Conservation (phyloP, 192 early-diverging fungal species). For the Endogone sp. region DNA sequence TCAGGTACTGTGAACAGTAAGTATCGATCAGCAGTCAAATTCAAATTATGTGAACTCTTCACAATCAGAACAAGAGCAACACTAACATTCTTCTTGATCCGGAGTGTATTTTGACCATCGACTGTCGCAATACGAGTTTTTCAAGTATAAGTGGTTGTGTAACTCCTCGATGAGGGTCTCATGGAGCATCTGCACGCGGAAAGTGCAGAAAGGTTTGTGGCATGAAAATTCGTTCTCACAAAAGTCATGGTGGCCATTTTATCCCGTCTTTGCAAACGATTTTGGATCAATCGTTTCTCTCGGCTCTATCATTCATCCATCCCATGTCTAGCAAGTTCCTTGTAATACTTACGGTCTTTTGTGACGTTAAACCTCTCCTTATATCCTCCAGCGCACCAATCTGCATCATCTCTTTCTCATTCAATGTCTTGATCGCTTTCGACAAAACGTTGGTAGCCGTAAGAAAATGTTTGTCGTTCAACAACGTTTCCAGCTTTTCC, state of each 20-base stretch:
- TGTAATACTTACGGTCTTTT: conserved; percentile 37
- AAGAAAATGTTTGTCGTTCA: conserved; percentile 66
- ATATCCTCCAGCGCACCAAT: conserved; percentile 71
- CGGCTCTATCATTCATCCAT: too few relatives aligned
- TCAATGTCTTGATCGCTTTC: conserved; percentile 56
- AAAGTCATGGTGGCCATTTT: too few relatives aligned
- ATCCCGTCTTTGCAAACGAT: too few relatives aligned
- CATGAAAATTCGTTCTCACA: background rate
- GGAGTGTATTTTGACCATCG: conserved; percentile 49
- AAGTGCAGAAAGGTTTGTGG: background rate
- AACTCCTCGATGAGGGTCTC: conserved; percentile 71
- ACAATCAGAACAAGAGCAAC: background rate
- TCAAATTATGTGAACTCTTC: too few relatives aligned
- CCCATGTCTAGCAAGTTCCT: background rate
- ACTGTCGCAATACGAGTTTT: conserved; percentile 72
- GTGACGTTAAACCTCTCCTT: conserved; percentile 53
- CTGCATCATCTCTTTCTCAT: conserved; percentile 57
- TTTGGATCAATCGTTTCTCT: too few relatives aligned
- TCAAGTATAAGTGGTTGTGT: conserved; percentile 75
- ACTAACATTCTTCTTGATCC: conserved; percentile 49
- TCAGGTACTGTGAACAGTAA: background rate
- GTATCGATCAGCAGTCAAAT: too few relatives aligned
- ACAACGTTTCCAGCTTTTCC: conserved; percentile 53
- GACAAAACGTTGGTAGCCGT: conserved; percentile 62
- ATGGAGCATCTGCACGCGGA: conserved; percentile 38